Conservation (phyloP, 208 protist genomes). For the Crithidia fasciculata region DNA sequence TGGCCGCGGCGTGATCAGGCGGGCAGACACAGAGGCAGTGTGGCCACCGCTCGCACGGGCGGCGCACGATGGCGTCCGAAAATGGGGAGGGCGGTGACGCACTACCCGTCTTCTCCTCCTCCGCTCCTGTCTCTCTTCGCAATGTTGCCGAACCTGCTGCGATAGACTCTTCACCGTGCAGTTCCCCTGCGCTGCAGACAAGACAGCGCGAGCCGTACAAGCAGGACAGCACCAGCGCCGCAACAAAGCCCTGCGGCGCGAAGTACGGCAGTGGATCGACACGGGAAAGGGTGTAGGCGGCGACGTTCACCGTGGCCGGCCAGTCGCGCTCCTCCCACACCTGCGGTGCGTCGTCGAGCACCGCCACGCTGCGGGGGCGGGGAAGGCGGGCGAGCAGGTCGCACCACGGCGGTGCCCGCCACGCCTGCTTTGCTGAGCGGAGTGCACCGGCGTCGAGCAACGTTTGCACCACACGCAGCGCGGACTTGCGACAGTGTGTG, state of each 20-base stretch:
- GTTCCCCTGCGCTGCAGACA: conserved; percentile 35
- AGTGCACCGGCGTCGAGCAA: conserved; percentile 20
- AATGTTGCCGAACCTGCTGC: not conserved
- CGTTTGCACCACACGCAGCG: conserved; percentile 7
- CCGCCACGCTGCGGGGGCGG: conserved; percentile 58
- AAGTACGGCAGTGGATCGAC: conserved; percentile 71
- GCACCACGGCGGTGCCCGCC: conserved; percentile 29
- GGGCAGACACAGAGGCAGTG: conserved; percentile 53
- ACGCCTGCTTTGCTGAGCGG: conserved; percentile 16
- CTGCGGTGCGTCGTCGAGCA: conserved; percentile 81
- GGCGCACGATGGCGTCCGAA: not conserved
- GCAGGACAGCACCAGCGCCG: conserved; percentile 50
- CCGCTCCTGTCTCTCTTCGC: not conserved
- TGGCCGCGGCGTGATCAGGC: conserved; percentile 22
- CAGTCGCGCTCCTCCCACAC: conserved; percentile 75
- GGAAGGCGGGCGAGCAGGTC: conserved; percentile 25
- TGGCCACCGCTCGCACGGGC: conserved; percentile 15
- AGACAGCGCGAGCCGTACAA: conserved; percentile 59
- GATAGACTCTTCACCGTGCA: not conserved
- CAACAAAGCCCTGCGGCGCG: conserved; percentile 39
- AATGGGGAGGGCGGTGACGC: not conserved
- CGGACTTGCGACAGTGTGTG: conserved; percentile 17
- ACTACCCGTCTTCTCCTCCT: not conserved
- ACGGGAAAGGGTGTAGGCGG: conserved; percentile 73
- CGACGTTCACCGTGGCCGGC: conserved; percentile 60